A percentile compares a stretch with the other conserved stretches of the same genome.
phyloP scores from a whole-genome alignment of 2,329 filamentous ascomycete genomes.

The Verticillium zaregamsianum region DNA sequence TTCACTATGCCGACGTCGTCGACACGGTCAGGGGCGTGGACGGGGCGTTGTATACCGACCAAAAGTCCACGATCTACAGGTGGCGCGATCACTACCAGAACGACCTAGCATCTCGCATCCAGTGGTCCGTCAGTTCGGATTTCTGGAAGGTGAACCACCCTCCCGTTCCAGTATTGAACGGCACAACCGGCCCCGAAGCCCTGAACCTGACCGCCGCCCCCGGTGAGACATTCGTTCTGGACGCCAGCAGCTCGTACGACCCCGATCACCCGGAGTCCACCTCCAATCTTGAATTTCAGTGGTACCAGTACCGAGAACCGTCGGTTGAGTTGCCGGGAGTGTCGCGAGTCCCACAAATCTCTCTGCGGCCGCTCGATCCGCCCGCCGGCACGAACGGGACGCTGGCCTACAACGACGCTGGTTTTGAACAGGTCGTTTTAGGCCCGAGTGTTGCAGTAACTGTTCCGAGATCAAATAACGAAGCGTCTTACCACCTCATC shows the following conservation, averaged over 20 bases:
- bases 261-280: background rate
- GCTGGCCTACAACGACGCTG: background rate
- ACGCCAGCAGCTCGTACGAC: background rate
- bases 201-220: background rate
- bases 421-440: background rate
- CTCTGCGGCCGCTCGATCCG: background rate
- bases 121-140: background rate
- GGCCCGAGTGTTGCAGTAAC: background rate
- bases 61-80: background rate
- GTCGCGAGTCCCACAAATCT: background rate
- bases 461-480: background rate
- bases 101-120: constrained; percentile 1
- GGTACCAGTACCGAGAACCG: constrained; percentile 2
- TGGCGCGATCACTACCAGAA: constrained; percentile 4
- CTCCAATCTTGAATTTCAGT: background rate
- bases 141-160: background rate
- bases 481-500: background rate
- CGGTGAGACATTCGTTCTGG: background rate
- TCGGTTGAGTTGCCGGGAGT: background rate
- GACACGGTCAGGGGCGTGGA: background rate
- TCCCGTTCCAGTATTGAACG: background rate
- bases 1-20: constrained; percentile 1
- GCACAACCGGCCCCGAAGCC: background rate
- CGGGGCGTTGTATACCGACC: background rate
- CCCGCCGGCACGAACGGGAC: background rate